A percentile compares a stretch with the other conserved stretches of the same genome.
These are phyloP conservation scores for Vanrija humicola DNA, from an alignment of 1,284 basidiomycete genomes.

Conservation along the genomic window DNA sequence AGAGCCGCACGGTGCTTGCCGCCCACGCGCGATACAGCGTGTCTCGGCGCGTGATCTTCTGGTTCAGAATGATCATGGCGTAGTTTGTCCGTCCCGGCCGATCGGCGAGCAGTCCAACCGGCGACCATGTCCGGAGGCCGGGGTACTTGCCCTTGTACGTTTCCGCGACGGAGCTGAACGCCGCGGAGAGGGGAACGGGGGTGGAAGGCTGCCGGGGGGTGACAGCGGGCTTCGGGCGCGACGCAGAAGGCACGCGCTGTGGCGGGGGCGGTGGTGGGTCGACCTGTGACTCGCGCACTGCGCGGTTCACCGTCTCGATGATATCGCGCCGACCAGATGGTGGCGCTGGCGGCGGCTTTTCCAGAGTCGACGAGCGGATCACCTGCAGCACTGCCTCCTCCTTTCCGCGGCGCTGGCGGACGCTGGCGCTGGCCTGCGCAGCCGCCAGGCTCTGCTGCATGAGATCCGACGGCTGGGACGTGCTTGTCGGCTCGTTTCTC, in stretches of 20 bases:
- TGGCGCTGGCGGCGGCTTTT: neutral
- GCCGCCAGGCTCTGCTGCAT: slow-evolving; percentile 21
- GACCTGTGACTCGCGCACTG: slow-evolving; percentile 11
- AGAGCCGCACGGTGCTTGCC: slow-evolving; percentile 53
- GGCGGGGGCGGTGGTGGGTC: slow-evolving; percentile 14
- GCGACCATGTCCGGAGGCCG: slow-evolving; percentile 10
- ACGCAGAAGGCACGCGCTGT: slow-evolving; percentile 1
- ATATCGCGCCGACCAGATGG: slow-evolving; percentile 6
- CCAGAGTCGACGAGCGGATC: slow-evolving; percentile 6
- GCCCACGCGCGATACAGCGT: slow-evolving; percentile 69
- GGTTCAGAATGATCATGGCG: slow-evolving; percentile 82
- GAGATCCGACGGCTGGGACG: slow-evolving; percentile 6
- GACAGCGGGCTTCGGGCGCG: neutral
- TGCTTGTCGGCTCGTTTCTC: slow-evolving; percentile 15
- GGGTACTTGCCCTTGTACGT: slow-evolving; percentile 9
- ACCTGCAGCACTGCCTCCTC: slow-evolving; percentile 12
- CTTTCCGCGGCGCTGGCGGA: neutral
- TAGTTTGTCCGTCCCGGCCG: slow-evolving; percentile 15
- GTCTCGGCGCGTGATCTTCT: slow-evolving; percentile 63
- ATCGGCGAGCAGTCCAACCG: slow-evolving; percentile 5
- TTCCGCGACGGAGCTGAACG: slow-evolving; percentile 6
- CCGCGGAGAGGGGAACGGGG: neutral
- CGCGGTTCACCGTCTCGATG: slow-evolving; percentile 12
- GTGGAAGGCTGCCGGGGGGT: neutral
- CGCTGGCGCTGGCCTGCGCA: slow-evolving; percentile 3